These are phyloP conservation scores for Metschnikowia reukaufii DNA, from an alignment of 805 yeast species.

Conservation along the genomic window DNA sequence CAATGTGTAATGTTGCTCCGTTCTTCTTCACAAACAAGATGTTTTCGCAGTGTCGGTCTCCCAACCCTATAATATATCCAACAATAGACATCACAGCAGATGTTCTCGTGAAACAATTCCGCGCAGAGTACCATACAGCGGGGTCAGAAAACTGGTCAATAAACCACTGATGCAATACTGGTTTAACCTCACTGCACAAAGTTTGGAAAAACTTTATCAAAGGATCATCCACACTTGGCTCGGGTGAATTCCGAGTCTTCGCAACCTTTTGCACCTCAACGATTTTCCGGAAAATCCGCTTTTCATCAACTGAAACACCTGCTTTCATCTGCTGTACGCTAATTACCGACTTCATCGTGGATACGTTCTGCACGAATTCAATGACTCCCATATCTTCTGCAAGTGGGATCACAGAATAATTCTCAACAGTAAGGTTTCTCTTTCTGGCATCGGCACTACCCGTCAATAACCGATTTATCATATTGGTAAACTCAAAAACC, in stretches of 20 bases:
- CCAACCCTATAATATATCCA: conserved; percentile 90
- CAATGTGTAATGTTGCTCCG: conserved; percentile 89
- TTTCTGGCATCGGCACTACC: conserved; percentile 71
- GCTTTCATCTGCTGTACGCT: conserved; percentile 28
- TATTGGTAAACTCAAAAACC: conserved; percentile 85
- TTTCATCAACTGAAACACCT: conserved; percentile 24
- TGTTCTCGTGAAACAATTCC: conserved; percentile 73
- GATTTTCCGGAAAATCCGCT: conserved; percentile 30
- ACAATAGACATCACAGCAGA: conserved; percentile 97
- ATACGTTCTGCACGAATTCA: conserved; percentile 74
- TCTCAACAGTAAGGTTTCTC: conserved; percentile 66
- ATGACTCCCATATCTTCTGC: conserved; percentile 86
- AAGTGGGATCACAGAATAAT: conserved; percentile 87
- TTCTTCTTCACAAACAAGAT: conserved; percentile 67
- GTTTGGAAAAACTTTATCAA: conserved; percentile 26
- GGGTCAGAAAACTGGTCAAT: conserved; percentile 89
- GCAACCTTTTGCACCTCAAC: conserved; percentile 32
- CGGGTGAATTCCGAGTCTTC: conserved; percentile 13
- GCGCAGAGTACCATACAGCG: conserved; percentile 75
- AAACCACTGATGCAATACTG: conserved; percentile 85
- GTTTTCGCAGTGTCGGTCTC: conserved; percentile 96
- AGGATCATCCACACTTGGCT: conserved; percentile 2
- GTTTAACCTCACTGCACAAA: conserved; percentile 46
- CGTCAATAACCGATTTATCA: conserved; percentile 71
- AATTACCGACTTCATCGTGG: conserved; percentile 64